Base-by-base conservation (phyloP, 139 green algal species). In the Chlamydomonas applanata region DNA sequence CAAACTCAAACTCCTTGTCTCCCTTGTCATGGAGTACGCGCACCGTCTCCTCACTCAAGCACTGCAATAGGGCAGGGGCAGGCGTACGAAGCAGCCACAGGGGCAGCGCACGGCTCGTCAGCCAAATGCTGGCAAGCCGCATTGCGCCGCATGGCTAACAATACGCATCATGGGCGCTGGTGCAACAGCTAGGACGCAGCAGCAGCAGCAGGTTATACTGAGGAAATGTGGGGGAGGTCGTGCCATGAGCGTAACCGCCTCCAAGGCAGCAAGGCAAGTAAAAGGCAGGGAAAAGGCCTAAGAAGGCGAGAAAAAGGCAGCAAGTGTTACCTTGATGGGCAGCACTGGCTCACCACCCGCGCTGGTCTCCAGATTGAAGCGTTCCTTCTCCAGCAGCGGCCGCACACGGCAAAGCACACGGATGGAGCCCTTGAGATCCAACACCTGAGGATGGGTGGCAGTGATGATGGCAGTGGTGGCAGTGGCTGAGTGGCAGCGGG, bases 1-100 rank as follows among this genome's bases (percentile, higher is more conserved):
- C 86, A 77, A 91, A 94, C 49, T 91, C 82, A 65, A 88, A 94
- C 25, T 87, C 84, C 75, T 87, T 78, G 32, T 79, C 74, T 24
- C n/a, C 72, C 46, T 81, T 74, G 24, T 77, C 76, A 3, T 59
- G 53, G 40, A 76, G 32, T 0, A 80, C 73, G 4, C 68, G 60
- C 65, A 85, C 11, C 22, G 24, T 20, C 73, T 87, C 78, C 73
- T 82, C 78, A 54, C 53, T 70, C 33, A 82, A 27, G 13, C n/a
- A 20, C 45, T 61, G 49, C 35, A 88, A 27, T 32, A 70, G 25
- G n/a, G 35, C 9, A 14, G n/a, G 19, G 54, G 19, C 7, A 29
- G 36, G 45, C 45, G 45, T 16, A 54, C 16, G 45, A 16, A 54
- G 45, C 45, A 54, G 45, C 45, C n/a, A n/a, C n/a, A n/a, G n/a